Percentiles rank a stretch among this genome's conserved stretches.
These are phyloP conservation scores for Didymellaceae sp. DNA, from an alignment of 2,329 filamentous ascomycete genomes.

Conservation along the genomic window DNA sequence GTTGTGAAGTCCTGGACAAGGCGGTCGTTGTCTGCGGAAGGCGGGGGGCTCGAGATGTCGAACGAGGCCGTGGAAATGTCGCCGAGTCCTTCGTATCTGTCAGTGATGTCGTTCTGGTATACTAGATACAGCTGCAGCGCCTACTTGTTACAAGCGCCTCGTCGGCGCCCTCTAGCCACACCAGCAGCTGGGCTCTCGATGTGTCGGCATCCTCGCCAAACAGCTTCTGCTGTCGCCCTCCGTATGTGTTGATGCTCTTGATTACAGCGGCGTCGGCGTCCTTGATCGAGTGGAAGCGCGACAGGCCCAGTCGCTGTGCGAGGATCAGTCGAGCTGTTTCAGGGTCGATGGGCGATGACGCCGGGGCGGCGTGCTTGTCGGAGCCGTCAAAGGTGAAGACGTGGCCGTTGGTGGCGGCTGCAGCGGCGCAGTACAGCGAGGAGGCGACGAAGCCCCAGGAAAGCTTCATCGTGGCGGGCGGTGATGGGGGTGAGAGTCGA, in stretches of 20 bases:
- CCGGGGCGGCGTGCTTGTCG: conserved; percentile 18
- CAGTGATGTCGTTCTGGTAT: conserved; percentile 18
- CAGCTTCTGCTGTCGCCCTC: conserved; percentile 49
- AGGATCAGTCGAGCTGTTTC: conserved; percentile 58
- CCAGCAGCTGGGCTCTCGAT: conserved; percentile 40
- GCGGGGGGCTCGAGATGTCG: conserved; percentile 43
- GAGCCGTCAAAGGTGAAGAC: conserved; percentile 48
- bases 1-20: conserved; percentile 45
- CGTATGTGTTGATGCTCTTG: conserved; percentile 55
- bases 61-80: conserved; percentile 27
- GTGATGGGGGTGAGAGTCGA: conserved; percentile 28
- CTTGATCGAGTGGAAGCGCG: conserved; percentile 55
- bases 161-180: conserved; percentile 52
- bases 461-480: conserved; percentile 53
- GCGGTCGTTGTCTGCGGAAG: conserved; percentile 42
- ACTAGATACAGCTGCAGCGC: conserved; percentile 5
- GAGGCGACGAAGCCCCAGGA: conserved; percentile 49
- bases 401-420: conserved; percentile 40
- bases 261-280: conserved; percentile 51
- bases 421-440: conserved; percentile 48
- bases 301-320: conserved; percentile 58
- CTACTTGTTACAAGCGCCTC: conserved; percentile 43
- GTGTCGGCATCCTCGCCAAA: conserved; percentile 42
- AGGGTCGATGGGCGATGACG: conserved; percentile 42
- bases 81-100: conserved; percentile 14